These are phyloP conservation scores for Debaryomyces sp. DNA, from an alignment of 1,139 yeast species.

Conservation along the genomic window DNA sequence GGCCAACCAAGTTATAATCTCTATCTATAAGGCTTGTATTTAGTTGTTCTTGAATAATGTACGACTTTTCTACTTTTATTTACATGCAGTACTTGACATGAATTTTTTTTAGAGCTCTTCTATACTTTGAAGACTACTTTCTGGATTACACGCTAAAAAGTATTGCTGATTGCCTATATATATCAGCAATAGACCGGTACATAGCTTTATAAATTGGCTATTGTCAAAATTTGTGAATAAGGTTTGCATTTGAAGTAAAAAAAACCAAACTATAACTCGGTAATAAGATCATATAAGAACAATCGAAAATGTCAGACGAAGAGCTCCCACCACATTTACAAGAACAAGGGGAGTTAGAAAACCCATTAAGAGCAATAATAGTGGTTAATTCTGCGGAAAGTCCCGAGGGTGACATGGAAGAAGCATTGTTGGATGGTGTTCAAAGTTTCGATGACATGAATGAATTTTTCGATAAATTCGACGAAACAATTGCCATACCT, in stretches of 20 bases:
- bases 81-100: conserved; percentile 1
- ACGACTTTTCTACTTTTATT: neutral
- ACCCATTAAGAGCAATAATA: conserved; percentile 44
- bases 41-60: neutral
- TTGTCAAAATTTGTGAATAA: neutral
- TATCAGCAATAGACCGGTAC: conserved; percentile 4
- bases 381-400: conserved; percentile 38
- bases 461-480: conserved; percentile 63
- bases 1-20: neutral
- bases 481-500: conserved; percentile 61
- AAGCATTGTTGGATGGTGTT: conserved; percentile 46
- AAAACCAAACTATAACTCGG: neutral
- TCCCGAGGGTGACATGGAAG: conserved; percentile 57
- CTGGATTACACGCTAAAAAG: neutral
- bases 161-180: neutral
- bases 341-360: conserved; percentile 39
- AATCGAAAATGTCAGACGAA: conserved; percentile 20
- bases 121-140: neutral
- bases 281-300: conserved; percentile 1
- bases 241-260: neutral
- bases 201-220: neutral
- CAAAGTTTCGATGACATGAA: conserved; percentile 55
- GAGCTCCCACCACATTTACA: conserved; percentile 18
- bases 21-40: neutral
- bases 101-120: neutral